Base-by-base conservation (phyloP, 106 monocot genomes). In the Gastrodia elata region DNA sequence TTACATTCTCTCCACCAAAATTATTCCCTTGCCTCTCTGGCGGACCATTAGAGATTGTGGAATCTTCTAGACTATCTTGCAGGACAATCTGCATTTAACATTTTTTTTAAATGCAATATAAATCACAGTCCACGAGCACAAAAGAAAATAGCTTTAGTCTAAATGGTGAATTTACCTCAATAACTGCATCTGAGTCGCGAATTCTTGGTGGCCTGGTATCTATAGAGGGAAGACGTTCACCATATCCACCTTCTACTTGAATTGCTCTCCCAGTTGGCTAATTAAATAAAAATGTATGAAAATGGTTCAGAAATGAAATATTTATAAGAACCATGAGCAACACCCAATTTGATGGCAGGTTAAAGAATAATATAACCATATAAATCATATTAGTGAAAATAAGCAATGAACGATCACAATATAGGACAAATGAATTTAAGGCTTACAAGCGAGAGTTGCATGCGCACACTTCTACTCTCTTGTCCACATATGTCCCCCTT, bases 201-300 rank as follows among this genome's bases (percentile, higher is more conserved):
- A 72, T 39, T 13, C 94, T 75, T 30, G 91, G 84, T 72, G 84
- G 84, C 75, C 94, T 82, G 28, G 94, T 94, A 71, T 94, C 94
- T 48, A 91, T 89, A 37, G 91, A 91, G 43, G 94, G 94, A 77
- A 88, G 83, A 4, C 94, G 88, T 69, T 94, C 94, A 49, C 84
- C 82, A 75, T 69, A 86, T 71, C 88, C 84, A 73, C 81, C 68
- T 84, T 94, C 94, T 74, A 94, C 94, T 75, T 88, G 91, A 83
- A 94, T 94, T 55, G 94, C 81, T 83, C 94, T 91, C 6, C 94
- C 94, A 58, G 76, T 84, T 77, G 88, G 91, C 94, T 94, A 77
- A 38, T 64, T 43, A 34, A 38, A 39, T 2, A 72, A 34, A 33
- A 70, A 73, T 58, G 14, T 28, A 38, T 65, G 67, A 20, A 16